Evolutionary conservation across 768 basidiomycete species (phyloP), one percentile per base, ranked within the genome.

Genomic region (button mushroom (Agaricus bisporus)): DNA sequence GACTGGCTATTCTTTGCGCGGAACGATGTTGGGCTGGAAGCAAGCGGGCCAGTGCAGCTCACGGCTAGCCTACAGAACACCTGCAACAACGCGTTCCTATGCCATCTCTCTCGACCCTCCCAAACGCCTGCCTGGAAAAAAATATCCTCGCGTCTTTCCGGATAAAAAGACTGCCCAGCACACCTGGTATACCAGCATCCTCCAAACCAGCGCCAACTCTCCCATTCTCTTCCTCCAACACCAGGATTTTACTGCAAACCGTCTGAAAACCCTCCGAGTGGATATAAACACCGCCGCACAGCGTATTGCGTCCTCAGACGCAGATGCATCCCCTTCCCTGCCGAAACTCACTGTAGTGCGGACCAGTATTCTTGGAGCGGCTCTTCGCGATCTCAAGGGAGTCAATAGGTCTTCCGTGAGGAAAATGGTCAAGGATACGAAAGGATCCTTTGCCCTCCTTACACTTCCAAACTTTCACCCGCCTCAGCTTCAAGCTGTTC

Each of bases 101-200:
- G 82, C 76, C 51, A 73, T 88, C 57, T 82, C 82, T 5, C 67
- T 86, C 41, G 68, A 73, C 38, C 72, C 76, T 3, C 73, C 82
- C 32, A 69, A 76, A 57, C 63, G 75, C 32, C 75, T 81, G 39
- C 74, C 78, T 4, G 70, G 79, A 3, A 85, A 83, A 62, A 69
- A 70, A 29, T 67, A 69, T 25, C 81, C 83, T 0, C 87, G 93
- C 41, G 74, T 80, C 55, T 94, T 91, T 66, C 78, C 77, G 48
- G 80, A 82, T 64, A 86, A 88, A 66, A 97, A 95, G 67, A 75
- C 83, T 1, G 85, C 81, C 68, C 83, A 91, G 66, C 91, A 85
- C 71, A 78, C 82, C 71, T 84, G 86, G 69, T 93, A 93, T 75
- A 73, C 77, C 53, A 78, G 77, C 61, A 80, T 95, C 58, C 77